phyloP scores from a whole-genome alignment of 2,329 filamentous ascomycete species.

The Colletotrichum somersetense region DNA sequence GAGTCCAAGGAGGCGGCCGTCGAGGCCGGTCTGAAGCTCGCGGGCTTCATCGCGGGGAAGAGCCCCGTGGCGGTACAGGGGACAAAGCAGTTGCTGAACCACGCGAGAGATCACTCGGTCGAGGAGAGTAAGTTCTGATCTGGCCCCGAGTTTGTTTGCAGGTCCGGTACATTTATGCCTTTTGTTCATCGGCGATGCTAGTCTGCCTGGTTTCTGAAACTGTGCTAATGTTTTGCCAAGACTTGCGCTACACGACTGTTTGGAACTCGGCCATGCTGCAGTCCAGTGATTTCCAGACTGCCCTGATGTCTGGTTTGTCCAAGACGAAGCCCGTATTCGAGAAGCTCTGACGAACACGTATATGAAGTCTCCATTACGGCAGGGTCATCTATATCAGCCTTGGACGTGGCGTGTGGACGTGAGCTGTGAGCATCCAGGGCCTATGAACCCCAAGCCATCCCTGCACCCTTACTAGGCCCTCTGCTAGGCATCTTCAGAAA shows the following conservation, averaged over 20 bases:
- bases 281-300: slow-evolving; percentile 79
- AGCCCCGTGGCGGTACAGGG: slow-evolving; percentile 89
- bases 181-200: neutral
- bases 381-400: neutral
- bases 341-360: slow-evolving; percentile 72
- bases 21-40: slow-evolving; percentile 72
- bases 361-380: no score
- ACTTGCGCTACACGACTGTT: slow-evolving; percentile 83
- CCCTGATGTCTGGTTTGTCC: slow-evolving; percentile 80
- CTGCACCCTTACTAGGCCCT: neutral
- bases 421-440: no score
- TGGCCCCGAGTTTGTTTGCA: slow-evolving; percentile 2
- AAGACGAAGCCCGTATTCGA: slow-evolving; percentile 86
- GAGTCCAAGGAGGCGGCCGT: slow-evolving; percentile 74
- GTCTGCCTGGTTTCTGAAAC: neutral
- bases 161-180: neutral
- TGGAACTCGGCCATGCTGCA: slow-evolving; percentile 92
- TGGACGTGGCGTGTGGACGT: neutral
- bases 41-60: slow-evolving; percentile 77
- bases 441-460: neutral
- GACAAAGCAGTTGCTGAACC: slow-evolving; percentile 89
- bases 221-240: slow-evolving; percentile 52
- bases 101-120: slow-evolving; percentile 81
- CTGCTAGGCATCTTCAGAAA: neutral
- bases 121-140: slow-evolving; percentile 72